Percentiles rank a stretch among this genome's conserved stretches.
phyloP scores from a whole-genome alignment of 1,284 basidiomycete genomes.

The Chondrostereum purpureum region DNA sequence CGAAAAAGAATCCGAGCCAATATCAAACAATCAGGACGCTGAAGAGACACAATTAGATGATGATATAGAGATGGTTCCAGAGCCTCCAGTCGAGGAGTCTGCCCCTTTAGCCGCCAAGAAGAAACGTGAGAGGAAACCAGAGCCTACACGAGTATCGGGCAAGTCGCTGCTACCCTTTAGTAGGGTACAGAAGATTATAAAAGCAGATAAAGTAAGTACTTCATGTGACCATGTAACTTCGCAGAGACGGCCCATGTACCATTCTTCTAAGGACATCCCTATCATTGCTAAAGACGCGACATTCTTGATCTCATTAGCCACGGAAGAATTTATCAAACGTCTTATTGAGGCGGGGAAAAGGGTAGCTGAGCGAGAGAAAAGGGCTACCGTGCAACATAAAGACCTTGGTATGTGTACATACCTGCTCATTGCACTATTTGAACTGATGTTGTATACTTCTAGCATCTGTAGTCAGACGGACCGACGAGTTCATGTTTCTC shows the following conservation, averaged over 20 bases:
- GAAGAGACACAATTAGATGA: too few species aligned
- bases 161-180: slow-evolving; percentile 65
- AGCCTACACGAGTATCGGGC: slow-evolving; percentile 39
- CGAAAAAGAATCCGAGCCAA: too few species aligned
- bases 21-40: too few species aligned
- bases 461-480: slow-evolving; percentile 58
- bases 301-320: slow-evolving; percentile 66
- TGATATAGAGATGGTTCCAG: too few species aligned
- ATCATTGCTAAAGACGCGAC: slow-evolving; percentile 68
- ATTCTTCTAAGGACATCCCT: slow-evolving; percentile 77
- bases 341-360: slow-evolving; percentile 54
- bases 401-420: slow-evolving; percentile 68
- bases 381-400: slow-evolving; percentile 61
- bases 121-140: slow-evolving; percentile 18
- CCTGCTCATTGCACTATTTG: too few species aligned
- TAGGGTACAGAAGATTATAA: slow-evolving; percentile 73
- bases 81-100: too few species aligned
- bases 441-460: slow-evolving; percentile 4
- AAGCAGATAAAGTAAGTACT: slow-evolving; percentile 61
- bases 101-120: slow-evolving; percentile 9
- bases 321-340: slow-evolving; percentile 72
- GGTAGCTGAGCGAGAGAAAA: slow-evolving; percentile 55
- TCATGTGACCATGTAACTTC: background rate
- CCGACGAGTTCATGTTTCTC: slow-evolving; percentile 69
- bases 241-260: background rate